Conservation (phyloP, 2,329 filamentous ascomycete species). For the Mariannaea sp. region DNA sequence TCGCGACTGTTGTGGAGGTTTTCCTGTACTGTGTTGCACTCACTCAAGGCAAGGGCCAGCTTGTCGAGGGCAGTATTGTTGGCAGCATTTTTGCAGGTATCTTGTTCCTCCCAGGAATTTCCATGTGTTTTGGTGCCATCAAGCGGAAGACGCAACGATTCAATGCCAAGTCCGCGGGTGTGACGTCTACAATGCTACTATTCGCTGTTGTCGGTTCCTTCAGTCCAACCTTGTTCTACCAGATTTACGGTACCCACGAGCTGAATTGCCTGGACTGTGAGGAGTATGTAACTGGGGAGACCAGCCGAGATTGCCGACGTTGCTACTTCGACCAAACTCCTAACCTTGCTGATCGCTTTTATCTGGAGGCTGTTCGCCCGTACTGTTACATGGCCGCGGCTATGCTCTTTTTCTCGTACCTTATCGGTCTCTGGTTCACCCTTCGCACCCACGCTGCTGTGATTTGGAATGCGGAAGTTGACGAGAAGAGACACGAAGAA, state of each 20-base stretch:
- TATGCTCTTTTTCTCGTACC: conserved; percentile 87
- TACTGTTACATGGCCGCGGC: conserved; percentile 90
- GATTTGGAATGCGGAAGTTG: conserved; percentile 88
- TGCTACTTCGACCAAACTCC: conserved; percentile 94
- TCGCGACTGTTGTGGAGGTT: conserved; percentile 96
- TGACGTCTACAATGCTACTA: conserved; percentile 96
- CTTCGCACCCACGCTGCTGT: conserved; percentile 93
- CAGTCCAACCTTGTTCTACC: conserved; percentile 94
- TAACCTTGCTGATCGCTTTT: conserved; percentile 85
- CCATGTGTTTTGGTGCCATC: conserved; percentile 98
- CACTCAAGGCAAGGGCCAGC: conserved; percentile 85
- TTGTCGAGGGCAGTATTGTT: conserved; percentile 96
- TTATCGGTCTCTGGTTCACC: conserved; percentile 94
- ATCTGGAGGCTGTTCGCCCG: conserved; percentile 84
- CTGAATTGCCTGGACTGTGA: conserved; percentile 77
- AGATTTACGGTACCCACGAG: conserved; percentile 97
- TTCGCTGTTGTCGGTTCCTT: conserved; percentile 97
- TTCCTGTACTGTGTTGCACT: conserved; percentile 96
- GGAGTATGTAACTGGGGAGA: conserved; percentile 48
- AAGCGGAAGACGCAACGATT: conserved; percentile 98
- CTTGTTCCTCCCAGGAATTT: conserved; percentile 89
- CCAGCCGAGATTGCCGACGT: conserved; percentile 78
- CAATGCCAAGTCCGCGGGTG: conserved; percentile 93
- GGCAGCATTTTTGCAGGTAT: conserved; percentile 98
- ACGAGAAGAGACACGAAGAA: conserved; percentile 74